Base-by-base conservation (phyloP, 1,139 yeast species). In the Debaryomyces coudertii region DNA sequence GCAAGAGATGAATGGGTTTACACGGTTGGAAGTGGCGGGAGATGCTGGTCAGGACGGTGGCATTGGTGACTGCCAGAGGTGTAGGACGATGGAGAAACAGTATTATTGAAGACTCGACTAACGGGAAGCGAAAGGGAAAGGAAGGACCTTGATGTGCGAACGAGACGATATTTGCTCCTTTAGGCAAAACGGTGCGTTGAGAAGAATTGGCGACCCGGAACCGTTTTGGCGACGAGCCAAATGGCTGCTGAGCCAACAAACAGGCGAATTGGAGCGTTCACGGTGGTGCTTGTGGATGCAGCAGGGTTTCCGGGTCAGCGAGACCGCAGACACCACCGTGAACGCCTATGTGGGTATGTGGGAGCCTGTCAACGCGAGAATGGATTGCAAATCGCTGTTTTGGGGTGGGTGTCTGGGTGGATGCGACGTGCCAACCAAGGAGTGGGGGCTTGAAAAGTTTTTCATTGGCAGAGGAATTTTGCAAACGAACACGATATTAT, bases 191-290 rank as follows among this genome's bases (percentile, higher is more conserved):
- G 24, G 25, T 33, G 36, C 36, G 28, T n/a, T 4, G 24, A 8
- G n/a, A 5, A 16, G 24, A 33, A 33, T 9, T 33, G 36, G 36
- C 36, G 36, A 16, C 16, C 31, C 28, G 12, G 8, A 24, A 18
- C 8, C 9, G 24, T 20, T 20, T 33, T 16, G 36, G 36, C 18
- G 23, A 18, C 36, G 5, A 5, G 18, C 18, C 4, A 16, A 11
- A 8, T 11, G 36, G 36, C 36, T 20, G 18, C 36, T 20, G 36
- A 20, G 36, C 24, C 36, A 33, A 33, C 36, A 8, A 14, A n/a
- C 18, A 18, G 24, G 12, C 24, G 24, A 33, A 29, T 6, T 18
- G 14, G 4, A 33, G 22, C 22, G 22, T 20, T 5, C 22, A 20
- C 22, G 4, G 22, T 20, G 22, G 22, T n/a, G 9, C 5, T 8